Evolutionary conservation across 176 grass and related monocot genomes (phyloP), one percentile per base, ranked within the genome.

Genomic region (Cocos nucifera): DNA sequence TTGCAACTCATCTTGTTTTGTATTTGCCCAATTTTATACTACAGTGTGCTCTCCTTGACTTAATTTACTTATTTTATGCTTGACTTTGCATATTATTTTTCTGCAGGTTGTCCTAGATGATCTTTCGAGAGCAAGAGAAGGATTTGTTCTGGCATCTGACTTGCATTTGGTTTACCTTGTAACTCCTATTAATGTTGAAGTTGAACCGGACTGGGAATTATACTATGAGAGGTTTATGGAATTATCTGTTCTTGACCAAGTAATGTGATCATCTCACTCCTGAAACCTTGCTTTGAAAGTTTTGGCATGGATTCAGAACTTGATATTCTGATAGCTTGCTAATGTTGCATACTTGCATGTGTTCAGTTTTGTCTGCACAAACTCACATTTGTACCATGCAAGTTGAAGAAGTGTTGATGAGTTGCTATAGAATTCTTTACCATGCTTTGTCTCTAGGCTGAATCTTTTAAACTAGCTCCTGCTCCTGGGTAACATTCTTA

Each of bases 191-290:
- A 96, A 87, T 70, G 83, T 96, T 10, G 86, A 80, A 29, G 80
- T 96, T 77, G 86, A 96, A 82, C 91, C 91, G 28, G 91, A 96
- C 59, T 96, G 91, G 91, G 86, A 90, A 77, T 74, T 96, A 59
- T 96, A 90, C 66, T 96, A 96, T 4, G 86, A 90, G 81, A 90
- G 80, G 68, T 96, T 90, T 59, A 87, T 96, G 86, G 80, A 90
- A 85, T 70, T 96, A 66, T 59, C 83, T 82, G 44, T 64, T 12
- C 80, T 96, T 87, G 91, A 96, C 29, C 86, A 90, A 86, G 91
- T 89, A 80, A 35, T 54, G 19, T 32, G 65, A 21, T 62, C 15
- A 63, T 79, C 25, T 69, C 16, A 14, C 35, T 3, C 35, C 9
- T 0, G 9, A 44, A 44, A 44, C 10, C 2, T 44, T 44, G 35